Base-by-base conservation (phyloP, 2,329 filamentous ascomycete genomes). In the Stemphylium beticola region DNA sequence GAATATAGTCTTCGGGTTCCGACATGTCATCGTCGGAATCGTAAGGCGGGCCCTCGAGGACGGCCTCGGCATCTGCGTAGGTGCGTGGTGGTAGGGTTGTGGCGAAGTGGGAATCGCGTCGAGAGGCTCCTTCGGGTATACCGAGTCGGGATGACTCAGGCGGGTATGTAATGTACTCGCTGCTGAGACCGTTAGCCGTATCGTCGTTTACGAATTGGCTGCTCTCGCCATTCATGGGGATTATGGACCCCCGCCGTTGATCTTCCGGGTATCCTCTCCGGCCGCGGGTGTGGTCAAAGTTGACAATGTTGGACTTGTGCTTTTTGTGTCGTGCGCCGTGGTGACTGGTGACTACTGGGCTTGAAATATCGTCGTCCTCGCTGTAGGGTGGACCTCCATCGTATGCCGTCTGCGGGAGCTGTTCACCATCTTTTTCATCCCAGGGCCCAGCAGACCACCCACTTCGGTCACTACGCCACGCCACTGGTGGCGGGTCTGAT, bases 321-420 rank as follows among this genome's bases (percentile, higher is more conserved):
- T 95, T 96, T 70, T 90, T 89, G 74, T 96, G 92, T 53, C 90
- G 84, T 34, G 90, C 90, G 37, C 56, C 61, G 45, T 72, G 69
- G 43, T 73, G 69, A 62, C 89, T 91, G 12, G 93, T 91, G 15
- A 96, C 91, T 14, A 88, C 84, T 0, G 93, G 93, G 71, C 92
- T 96, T 69, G 95, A 91, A 38, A 97, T 82, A 75, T 98, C 95
- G 66, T 98, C 92, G 69, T 98, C 93, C 77, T 97, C 93, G 75
- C 92, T 96, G 79, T 92, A 98, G 2, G 93, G 93, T 18, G 93
- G 93, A 0, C 93, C 93, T 71, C 75, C 75, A 43, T 86, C 90
- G 66, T 95, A 93, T 43, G 91, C 86, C 71, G 95, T 92, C 17
- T 90, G 89, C 9, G 91, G 88, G 14, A 96, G 81, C 68, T 93